phyloP scores from a whole-genome alignment of 139 green algal species.

The Volvox africanus region DNA sequence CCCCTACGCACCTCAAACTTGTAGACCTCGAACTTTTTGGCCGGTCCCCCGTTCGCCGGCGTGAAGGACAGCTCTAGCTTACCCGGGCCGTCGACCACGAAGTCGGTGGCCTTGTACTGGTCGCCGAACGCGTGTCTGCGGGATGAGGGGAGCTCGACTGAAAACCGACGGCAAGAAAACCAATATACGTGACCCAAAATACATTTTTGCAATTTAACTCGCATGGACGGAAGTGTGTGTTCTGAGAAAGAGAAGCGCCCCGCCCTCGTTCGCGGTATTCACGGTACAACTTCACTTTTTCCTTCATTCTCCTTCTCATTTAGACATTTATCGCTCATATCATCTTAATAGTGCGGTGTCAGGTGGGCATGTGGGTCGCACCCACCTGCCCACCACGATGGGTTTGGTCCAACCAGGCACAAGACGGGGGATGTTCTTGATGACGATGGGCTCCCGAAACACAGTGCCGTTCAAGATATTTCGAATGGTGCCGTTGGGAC shows the following conservation, averaged over 20 bases:
- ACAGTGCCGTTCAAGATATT: constrained; percentile 88
- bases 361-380: no score
- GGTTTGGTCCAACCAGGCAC: constrained; percentile 93
- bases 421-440: constrained; percentile 93
- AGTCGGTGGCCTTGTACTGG: constrained; percentile 96
- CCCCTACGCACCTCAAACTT: constrained; percentile 71
- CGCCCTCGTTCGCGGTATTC: no score
- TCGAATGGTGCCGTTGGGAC: constrained; percentile 93
- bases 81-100: constrained; percentile 80
- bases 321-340: no score
- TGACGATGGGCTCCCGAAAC: constrained; percentile 91
- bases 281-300: no score
- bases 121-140: constrained; percentile 95
- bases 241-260: no score
- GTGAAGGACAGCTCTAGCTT: constrained; percentile 89
- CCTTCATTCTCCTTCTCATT: no score
- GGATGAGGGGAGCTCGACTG: no score
- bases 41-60: constrained; percentile 66
- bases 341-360: no score
- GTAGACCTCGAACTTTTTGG: constrained; percentile 76
- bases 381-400: constrained; percentile 91
- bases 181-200: no score
- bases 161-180: no score
- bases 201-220: no score
- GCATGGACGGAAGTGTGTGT: no score